Conservation (phyloP, 805 yeast species). For the Wickerhamomyces sydowiorum region DNA sequence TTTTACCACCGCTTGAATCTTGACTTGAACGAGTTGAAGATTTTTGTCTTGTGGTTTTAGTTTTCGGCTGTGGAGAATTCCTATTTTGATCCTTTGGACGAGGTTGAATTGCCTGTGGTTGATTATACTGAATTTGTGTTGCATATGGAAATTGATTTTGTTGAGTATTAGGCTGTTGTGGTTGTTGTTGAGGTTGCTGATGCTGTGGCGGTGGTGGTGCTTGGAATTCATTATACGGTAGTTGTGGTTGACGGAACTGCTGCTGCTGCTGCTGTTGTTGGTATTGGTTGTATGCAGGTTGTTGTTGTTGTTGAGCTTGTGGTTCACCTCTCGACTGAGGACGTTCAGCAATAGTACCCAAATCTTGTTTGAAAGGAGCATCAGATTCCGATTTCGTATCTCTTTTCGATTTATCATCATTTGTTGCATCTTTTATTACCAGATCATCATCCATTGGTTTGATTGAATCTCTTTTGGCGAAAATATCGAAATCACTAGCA, state of each 20-base stretch:
- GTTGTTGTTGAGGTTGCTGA: constrained; percentile 4
- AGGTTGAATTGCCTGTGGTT: constrained; percentile 7
- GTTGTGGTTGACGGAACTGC: constrained; percentile 7
- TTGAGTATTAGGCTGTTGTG: constrained; percentile 4
- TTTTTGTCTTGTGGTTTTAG: neutral
- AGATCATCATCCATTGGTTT: constrained; percentile 13
- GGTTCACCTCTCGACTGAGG: constrained; percentile 1
- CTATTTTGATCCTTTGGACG: constrained; percentile 5
- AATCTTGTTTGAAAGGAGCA: constrained; percentile 4
- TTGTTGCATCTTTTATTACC: constrained; percentile 6
- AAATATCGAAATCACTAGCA: constrained; percentile 21
- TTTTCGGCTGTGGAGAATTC: neutral
- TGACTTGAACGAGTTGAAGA: neutral
- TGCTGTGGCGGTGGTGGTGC: constrained; percentile 2
- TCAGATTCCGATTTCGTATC: constrained; percentile 20
- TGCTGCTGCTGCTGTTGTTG: constrained; percentile 5
- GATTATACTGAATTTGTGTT: constrained; percentile 5
- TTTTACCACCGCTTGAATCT: neutral
- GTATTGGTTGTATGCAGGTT: constrained; percentile 12
- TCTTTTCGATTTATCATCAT: constrained; percentile 6
- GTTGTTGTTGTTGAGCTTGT: neutral
- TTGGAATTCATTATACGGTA: neutral
- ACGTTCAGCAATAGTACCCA: constrained; percentile 2
- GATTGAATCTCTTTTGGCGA: constrained; percentile 23
- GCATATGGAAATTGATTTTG: constrained; percentile 17